Evolutionary conservation across 257 asterid genomes (phyloP), one percentile per base, ranked within the genome.

Genomic region (Solanum pinnatisectum): DNA sequence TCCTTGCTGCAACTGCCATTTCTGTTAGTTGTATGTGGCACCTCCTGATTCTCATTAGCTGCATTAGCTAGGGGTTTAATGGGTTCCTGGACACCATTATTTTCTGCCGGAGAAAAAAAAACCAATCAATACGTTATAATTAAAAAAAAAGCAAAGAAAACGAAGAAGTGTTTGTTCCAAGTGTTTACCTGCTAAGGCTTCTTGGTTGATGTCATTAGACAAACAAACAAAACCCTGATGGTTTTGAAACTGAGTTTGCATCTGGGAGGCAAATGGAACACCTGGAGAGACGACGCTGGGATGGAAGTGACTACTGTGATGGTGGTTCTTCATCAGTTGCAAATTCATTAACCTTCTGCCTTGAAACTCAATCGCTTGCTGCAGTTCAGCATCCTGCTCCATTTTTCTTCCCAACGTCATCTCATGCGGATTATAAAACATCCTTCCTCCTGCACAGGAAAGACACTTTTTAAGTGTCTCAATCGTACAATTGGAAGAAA

Each of bases 321-420:
- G 94, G 79, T 87, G 93, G 84, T 93, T 94, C 89, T 95, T 95
- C 63, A 96, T 92, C 6, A 95, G 91, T 79, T 94, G 98, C 92
- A 96, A 85, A 87, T 91, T 93, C 98, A 94, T 91, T 90, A 96
- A 88, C 68, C 97, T 94, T 92, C 95, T 95, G 12, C 97, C 95
- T 83, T 95, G 98, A 74, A 96, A 92, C 84, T 95, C 98, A 87
- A 96, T 92, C 13, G 95, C 96, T 79, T 96, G 95, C 92, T 95
- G 98, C 83, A 94, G 89, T 71, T 95, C 98, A 5, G 92, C 95
- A 84, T 94, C 96, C 81, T 95, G 97, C 93, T 96, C 98, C 65
- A 96, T 40, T 90, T 92, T 95, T 87, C 95, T 93, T 90, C 98
- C 92, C 33, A 93, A 90, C 93, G 94, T 91, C 90, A 94, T 88